Conservation (phyloP, 225 moss, liverwort and hornwort genomes). For the Straminergon stramineum region DNA sequence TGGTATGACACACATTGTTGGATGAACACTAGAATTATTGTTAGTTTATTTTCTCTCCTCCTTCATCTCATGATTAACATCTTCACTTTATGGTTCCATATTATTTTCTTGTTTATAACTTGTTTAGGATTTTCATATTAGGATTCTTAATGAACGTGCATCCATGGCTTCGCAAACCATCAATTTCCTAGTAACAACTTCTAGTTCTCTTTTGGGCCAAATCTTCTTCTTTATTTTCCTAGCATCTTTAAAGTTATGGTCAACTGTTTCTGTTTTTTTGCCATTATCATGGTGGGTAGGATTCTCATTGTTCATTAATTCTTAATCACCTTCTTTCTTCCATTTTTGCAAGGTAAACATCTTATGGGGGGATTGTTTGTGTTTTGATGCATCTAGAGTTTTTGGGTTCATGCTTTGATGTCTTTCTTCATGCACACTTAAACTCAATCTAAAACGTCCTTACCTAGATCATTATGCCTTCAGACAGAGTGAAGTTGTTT, state of each 20-base stretch:
- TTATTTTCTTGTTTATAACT: neutral
- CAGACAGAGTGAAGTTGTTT: neutral
- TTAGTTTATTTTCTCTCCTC: neutral
- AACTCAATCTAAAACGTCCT: neutral
- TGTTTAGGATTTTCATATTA: neutral
- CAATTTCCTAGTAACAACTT: fast-evolving
- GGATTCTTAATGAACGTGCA: fast-evolving
- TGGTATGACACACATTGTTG: neutral
- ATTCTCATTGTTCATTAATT: neutral
- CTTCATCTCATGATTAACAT: fast-evolving
- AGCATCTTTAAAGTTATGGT: fast-evolving
- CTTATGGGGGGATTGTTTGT: neutral
- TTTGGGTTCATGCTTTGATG: fast-evolving
- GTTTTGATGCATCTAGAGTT: fast-evolving
- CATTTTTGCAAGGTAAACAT: fast-evolving
- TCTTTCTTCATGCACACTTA: neutral
- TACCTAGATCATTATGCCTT: neutral
- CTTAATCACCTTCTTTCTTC: fast-evolving
- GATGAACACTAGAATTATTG: neutral
- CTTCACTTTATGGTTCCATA: fast-evolving
- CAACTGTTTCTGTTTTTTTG: neutral
- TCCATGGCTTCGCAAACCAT: fast-evolving
- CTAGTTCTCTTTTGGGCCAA: fast-evolving
- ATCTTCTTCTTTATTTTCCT: neutral
- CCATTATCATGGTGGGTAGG: too few relatives aligned